Base-by-base conservation (phyloP, 2,329 filamentous ascomycete species). In the Penicillium fuscoglaucum region DNA sequence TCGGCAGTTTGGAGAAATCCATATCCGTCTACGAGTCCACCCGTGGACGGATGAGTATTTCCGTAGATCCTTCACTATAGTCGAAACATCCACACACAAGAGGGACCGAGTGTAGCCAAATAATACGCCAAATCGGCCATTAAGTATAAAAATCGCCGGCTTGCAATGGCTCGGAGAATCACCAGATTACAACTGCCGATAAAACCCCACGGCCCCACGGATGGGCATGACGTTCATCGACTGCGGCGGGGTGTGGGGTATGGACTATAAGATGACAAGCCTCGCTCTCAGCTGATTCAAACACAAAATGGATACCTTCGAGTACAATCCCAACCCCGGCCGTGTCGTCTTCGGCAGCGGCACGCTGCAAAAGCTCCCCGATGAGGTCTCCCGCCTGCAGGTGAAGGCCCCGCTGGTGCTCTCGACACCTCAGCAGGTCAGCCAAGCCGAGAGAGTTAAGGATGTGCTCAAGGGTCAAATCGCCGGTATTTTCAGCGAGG, bases 281-380 rank as follows among this genome's bases (percentile, higher is more conserved):
- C 53, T 57, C 52, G 31, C 55, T 28, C 37, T 60, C 21, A 3
- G 17, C 40, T 57, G 28, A 29, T 28, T 45, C 24, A 40, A 52
- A 24, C 28, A 54, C 46, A 57, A 40, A 54, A 83, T 84, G 81
- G 77, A 82, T n/a, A 66, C 75, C 13, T 85, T 86, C 68, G 82
- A 82, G 65, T 86, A 85, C 72, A 83, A 79, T 57, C 69, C 79
- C 45, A 83, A 82, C 63, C 80, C 83, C 9, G 76, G 75, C 61
- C 78, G 82, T 8, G 80, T 87, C 56, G 72, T 86, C 62, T 86
- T 87, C 66, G 84, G 84, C 60, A 76, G 75, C 49, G 83, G 83
- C 50, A 83, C 80, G 19, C 71, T 86, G 48, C 75, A 80, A 53
- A 80, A 80, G 62, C 74, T 79, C 26, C 75, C 77, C 7, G 72